Percentiles rank a stretch among this genome's conserved stretches.
Conservation (phyloP, 208 protist genomes). For the Wallacemonas sp. region DNA sequence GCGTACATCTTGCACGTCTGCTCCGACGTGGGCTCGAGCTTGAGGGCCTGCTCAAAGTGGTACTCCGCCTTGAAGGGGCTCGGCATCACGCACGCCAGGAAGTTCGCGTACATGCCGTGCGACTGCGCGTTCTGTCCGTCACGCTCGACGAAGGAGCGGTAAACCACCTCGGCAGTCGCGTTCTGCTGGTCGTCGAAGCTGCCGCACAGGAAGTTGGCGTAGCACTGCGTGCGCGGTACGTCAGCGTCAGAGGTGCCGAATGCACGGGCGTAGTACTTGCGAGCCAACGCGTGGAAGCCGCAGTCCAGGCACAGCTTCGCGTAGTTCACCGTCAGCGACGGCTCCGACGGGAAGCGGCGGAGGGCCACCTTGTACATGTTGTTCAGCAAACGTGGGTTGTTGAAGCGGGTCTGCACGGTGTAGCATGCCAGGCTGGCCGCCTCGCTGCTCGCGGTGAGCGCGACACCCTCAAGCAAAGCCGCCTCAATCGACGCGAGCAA, state of each 20-base stretch:
- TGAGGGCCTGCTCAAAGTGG: constrained; percentile 62
- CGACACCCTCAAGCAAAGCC: constrained; percentile 56
- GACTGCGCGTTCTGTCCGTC: constrained; percentile 30
- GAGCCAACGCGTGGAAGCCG: constrained; percentile 44
- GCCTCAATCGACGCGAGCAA: constrained; percentile 27
- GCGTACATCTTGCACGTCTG: constrained; percentile 46
- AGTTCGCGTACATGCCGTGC: constrained; percentile 64
- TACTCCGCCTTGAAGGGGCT: constrained; percentile 53
- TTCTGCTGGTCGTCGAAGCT: constrained; percentile 43
- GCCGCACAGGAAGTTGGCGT: constrained; percentile 65
- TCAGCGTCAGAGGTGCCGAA: constrained; percentile 60
- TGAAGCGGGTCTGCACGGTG: constrained; percentile 63
- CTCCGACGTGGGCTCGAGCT: constrained; percentile 44
- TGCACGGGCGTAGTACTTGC: constrained; percentile 70
- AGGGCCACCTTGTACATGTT: constrained; percentile 61
- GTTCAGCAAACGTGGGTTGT: constrained; percentile 61
- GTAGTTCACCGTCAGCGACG: constrained; percentile 78
- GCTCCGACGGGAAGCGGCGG: constrained; percentile 49
- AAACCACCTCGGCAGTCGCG: constrained; percentile 32
- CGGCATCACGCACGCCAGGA: constrained; percentile 57
- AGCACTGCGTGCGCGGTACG: constrained; percentile 60
- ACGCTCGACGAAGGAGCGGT: constrained; percentile 45
- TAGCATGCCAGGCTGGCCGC: constrained; percentile 69
- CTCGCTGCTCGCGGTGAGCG: constrained; percentile 50
- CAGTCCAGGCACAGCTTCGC: constrained; percentile 73